Base-by-base conservation (phyloP, 345 rosid species). In the Salix udensis region DNA sequence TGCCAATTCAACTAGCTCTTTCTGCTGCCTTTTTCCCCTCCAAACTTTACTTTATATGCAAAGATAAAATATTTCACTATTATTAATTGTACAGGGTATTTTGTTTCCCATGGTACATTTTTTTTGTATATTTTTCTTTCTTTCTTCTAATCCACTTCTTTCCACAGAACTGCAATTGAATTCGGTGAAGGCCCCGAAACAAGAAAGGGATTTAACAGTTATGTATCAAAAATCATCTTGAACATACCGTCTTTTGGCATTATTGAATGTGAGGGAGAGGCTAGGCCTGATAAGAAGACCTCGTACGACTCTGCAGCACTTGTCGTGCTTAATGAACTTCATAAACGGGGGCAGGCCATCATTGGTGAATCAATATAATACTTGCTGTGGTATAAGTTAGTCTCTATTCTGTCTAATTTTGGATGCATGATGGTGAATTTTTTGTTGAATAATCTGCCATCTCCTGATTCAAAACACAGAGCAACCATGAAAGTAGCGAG, bases 281-380 rank as follows among this genome's bases (percentile, higher is more conserved):
- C 88, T 28, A 91, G 83, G 79, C 87, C 95, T 14, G 96, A 96
- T 80, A 96, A 96, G 90, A 93, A 92, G 79, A 86, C 91, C 60
- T 91, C 98, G 0, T 89, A 37, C 0, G 99, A 93, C 83, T 89
- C 94, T 18, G 99, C 99, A 21, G 91, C 92, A 7, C 78, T 91
- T 6, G 65, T 74, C 28, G 55, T 91, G 82, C 89, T 96, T 46
- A 55, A 85, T 5, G 88, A 88, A 83, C 94, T 96, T 40, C 78
- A 87, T 82, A 76, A 77, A n/a, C 84, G 66, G 62, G 90, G 93
- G 40, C 80, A 76, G 68, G 37, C 93, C 40, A 80, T 82, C 77
- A 88, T 88, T 44, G 31, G 52, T 4, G 24, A 55, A 50, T 44
- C 79, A 21, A 28, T 39, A 19, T 78, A 70, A 80, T 44, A 58